A percentile compares a stretch with the other conserved stretches of the same genome.
phyloP scores from a whole-genome alignment of 169 alveolate species.

The Perkinsus olseni region DNA sequence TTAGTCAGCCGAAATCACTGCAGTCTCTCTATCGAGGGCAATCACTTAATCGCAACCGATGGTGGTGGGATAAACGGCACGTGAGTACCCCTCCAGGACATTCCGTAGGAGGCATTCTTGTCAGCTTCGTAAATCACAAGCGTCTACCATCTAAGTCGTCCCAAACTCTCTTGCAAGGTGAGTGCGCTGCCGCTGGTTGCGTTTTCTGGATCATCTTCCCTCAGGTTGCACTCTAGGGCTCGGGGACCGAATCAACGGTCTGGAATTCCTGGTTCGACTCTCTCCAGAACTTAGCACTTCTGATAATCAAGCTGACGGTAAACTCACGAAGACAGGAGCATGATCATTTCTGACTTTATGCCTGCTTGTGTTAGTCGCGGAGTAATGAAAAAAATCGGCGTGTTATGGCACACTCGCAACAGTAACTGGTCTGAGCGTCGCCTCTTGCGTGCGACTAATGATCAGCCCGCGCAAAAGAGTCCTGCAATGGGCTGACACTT shows the following conservation, averaged over 20 bases:
- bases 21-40: not conserved
- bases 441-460: no score
- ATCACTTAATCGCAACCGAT: not conserved
- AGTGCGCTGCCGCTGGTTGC: not conserved
- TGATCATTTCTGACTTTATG: not conserved
- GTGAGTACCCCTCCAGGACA: not conserved
- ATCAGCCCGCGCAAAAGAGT: no score
- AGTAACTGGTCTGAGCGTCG: no score
- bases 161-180: not conserved
- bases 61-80: not conserved
- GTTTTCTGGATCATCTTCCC: not conserved
- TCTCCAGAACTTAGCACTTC: not conserved
- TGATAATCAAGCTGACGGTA: not conserved
- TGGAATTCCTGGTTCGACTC: not conserved
- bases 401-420: no score
- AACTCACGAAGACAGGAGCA: not conserved
- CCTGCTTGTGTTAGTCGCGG: not conserved
- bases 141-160: not conserved
- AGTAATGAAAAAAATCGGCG: no score
- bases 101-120: not conserved
- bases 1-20: not conserved
- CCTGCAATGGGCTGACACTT: no score
- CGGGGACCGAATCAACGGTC: not conserved
- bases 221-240: not conserved
- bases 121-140: not conserved